These are phyloP conservation scores for Suillus tomentosus DNA, from an alignment of 768 basidiomycete genomes.

Conservation along the genomic window DNA sequence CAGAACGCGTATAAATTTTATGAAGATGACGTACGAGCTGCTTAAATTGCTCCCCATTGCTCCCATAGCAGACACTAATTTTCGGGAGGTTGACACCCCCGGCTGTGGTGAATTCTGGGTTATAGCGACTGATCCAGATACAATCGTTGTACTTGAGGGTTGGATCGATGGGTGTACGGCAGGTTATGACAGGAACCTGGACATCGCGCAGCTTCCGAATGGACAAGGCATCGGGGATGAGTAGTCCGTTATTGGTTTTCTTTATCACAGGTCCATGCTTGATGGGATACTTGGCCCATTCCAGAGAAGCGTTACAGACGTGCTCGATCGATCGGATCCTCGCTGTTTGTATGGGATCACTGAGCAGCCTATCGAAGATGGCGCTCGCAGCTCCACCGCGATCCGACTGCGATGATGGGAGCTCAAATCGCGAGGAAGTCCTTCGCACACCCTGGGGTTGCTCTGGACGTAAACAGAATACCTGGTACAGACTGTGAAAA, in stretches of 20 bases:
- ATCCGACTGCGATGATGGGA: conserved; percentile 51
- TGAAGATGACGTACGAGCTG: conserved; percentile 65
- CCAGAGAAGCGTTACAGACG: conserved; percentile 64
- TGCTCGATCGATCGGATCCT: conserved; percentile 56
- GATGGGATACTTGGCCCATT: conserved; percentile 72
- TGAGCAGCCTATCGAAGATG: conserved; percentile 58
- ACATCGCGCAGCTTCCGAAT: conserved; percentile 55
- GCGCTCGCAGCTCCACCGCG: conserved; percentile 64
- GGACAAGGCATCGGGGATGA: conserved; percentile 47
- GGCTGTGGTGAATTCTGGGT: conserved; percentile 55
- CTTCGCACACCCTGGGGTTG: conserved; percentile 36
- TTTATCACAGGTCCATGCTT: conserved; percentile 29
- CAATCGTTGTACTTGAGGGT: conserved; percentile 68
- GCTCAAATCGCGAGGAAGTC: conserved; percentile 46
- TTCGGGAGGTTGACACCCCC: conserved; percentile 88
- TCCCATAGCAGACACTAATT: conserved; percentile 68
- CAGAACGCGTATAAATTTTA: background rate
- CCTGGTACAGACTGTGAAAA: conserved; percentile 90
- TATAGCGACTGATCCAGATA: conserved; percentile 69
- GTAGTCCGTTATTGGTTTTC: conserved; percentile 28
- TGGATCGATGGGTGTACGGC: conserved; percentile 65
- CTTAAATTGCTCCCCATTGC: conserved; percentile 63
- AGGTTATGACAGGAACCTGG: conserved; percentile 84
- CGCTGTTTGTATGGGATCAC: conserved; percentile 37
- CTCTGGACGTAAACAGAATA: conserved; percentile 68